phyloP scores from a whole-genome alignment of 2,329 filamentous ascomycete species.

The Rutstroemia sp. region DNA sequence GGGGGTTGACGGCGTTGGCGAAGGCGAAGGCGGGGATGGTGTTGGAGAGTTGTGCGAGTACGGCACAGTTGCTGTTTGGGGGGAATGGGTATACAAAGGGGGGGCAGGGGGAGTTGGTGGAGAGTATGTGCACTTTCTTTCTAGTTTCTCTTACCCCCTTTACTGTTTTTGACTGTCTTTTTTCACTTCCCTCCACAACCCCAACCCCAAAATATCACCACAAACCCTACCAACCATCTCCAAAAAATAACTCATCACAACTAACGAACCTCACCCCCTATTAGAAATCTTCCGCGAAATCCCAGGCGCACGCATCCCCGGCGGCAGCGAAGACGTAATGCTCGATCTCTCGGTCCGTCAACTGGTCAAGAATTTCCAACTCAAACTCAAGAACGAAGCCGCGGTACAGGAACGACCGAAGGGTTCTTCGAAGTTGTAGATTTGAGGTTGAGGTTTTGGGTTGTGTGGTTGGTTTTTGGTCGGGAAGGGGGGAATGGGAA shows the following conservation, averaged over 20 bases:
- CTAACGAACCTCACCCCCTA: neutral
- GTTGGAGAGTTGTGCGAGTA: constrained; percentile 62
- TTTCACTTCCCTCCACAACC: no score
- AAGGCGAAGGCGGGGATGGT: constrained; percentile 70
- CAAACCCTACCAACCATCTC: neutral
- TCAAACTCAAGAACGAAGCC: constrained; percentile 38
- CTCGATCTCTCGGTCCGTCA: constrained; percentile 63
- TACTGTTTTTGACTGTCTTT: neutral
- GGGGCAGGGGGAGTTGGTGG: constrained; percentile 63
- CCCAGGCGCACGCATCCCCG: constrained; percentile 53
- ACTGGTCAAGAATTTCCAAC: constrained; percentile 61
- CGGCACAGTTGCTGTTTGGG: constrained; percentile 63
- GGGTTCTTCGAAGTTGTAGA: constrained; percentile 37
- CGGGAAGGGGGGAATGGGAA: neutral
- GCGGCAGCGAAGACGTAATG: constrained; percentile 67
- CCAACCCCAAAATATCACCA: no score
- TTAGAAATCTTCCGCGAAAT: constrained; percentile 57
- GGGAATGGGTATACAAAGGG: constrained; percentile 65
- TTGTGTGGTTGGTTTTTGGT: neutral
- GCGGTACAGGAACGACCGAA: constrained; percentile 30
- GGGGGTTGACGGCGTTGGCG: constrained; percentile 62
- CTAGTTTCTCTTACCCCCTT: neutral
- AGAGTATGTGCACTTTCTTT: constrained; percentile 46
- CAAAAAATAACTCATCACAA: neutral
- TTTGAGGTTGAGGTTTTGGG: neutral